Evolutionary conservation across 2,329 filamentous ascomycete genomes (phyloP).

Genomic region (Plenodomus tracheiphilus): DNA sequence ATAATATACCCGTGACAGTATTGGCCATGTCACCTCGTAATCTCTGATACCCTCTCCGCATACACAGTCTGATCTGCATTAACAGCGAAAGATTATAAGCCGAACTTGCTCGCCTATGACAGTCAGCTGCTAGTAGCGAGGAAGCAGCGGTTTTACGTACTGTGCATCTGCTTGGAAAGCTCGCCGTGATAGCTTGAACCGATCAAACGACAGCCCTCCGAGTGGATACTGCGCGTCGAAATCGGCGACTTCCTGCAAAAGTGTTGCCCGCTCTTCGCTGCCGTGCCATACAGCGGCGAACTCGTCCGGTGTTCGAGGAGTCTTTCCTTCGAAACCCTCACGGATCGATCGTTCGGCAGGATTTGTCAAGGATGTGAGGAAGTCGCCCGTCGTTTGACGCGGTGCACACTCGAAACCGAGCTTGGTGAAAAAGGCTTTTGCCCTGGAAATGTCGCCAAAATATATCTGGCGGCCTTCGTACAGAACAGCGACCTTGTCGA

Average conservation of each 20-base stretch:
- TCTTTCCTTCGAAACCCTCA: constrained; percentile 41
- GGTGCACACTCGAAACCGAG: constrained; percentile 62
- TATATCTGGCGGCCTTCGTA: constrained; percentile 70
- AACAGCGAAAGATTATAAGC: constrained; percentile 58
- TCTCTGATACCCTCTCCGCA: constrained; percentile 75
- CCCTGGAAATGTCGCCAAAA: constrained; percentile 64
- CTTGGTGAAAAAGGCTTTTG: constrained; percentile 67
- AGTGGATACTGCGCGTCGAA: too few relatives aligned
- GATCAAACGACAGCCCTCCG: too few relatives aligned
- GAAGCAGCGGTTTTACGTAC: too few relatives aligned
- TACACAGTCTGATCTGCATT: constrained; percentile 74
- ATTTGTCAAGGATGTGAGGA: constrained; percentile 70
- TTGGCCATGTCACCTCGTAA: constrained; percentile 72
- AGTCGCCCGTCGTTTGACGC: constrained; percentile 69
- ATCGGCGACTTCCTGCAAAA: constrained; percentile 66
- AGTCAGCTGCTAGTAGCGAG: too few relatives aligned
- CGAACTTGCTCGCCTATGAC: background rate
- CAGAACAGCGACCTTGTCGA: constrained; percentile 23
- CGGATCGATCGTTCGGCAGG: constrained; percentile 43
- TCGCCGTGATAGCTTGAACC: too few relatives aligned
- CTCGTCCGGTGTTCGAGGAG: constrained; percentile 49
- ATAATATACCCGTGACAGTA: constrained; percentile 68
- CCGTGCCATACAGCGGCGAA: constrained; percentile 51
- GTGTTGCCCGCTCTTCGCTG: background rate
- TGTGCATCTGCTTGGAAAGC: too few relatives aligned